Base-by-base conservation (phyloP, 768 basidiomycete species). In the Pleurotus tuber-regium region DNA sequence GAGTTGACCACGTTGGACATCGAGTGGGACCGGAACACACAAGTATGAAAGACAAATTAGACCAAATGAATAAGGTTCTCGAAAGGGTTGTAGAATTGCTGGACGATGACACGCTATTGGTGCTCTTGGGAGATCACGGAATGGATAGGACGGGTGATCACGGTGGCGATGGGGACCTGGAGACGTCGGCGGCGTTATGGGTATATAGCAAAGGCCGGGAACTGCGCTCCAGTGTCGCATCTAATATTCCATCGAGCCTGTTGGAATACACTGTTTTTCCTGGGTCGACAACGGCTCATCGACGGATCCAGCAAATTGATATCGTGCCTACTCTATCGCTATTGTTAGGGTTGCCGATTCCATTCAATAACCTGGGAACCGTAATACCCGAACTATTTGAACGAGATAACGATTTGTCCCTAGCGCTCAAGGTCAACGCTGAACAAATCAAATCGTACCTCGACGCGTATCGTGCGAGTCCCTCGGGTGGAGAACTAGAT, bases 61-160 rank as follows among this genome's bases (percentile, higher is more conserved):
- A 71, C 52, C 92, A 98, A 65, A 96, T 98, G 92, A 84, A 98
- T 64, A 64, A 75, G 24, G 84, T 97, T 0, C 70, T 99, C 2
- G 64, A 66, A 10, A 75, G 80, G 4, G 85, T 96, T 3, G 90
- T 98, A 4, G 77, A 82, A 0, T 57, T 74, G 12, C 63, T 97
- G 43, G 87, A 97, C 49, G 74, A 89, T n/a, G 88, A 96, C 43
- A 98, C 97, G 0, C 72, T 99, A 0, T 77, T 99, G 4, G 82
- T 99, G 50, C 78, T 99, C 1, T 73, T 98, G 1, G 97, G 97
- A 1, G 96, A 99, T 63, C 97, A 98, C 61, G 97, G 97, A 0
- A 98, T 99, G 97, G 94, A 98, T 60, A 74, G 80, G 33, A 79
- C 87, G 18, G 97, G 97, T 1, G 95, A 99, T 59, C 96, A 98